Evolutionary conservation across 75 land plant genomes (phyloP).

Genomic region (Larix kaempferi): DNA sequence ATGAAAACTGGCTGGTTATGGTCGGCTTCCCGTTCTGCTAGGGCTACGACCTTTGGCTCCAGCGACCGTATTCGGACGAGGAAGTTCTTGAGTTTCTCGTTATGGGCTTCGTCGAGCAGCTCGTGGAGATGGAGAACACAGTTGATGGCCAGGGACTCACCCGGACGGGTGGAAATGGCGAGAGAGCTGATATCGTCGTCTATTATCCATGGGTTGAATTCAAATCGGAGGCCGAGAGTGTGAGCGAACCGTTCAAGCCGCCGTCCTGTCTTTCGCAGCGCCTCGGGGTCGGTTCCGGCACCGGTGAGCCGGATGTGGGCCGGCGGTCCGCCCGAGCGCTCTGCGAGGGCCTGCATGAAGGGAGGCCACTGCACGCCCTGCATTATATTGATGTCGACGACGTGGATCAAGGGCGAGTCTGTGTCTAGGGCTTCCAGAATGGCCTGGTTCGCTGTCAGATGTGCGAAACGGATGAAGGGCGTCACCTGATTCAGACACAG

Average conservation of each 20-base stretch:
- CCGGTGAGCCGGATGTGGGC: conserved; percentile 66
- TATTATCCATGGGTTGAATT: conserved; percentile 46
- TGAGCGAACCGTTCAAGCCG: conserved; percentile 62
- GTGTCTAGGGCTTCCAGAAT: conserved; percentile 69
- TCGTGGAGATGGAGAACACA: conserved; percentile 60
- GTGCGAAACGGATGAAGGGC: conserved; percentile 72
- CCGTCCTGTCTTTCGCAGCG: conserved; percentile 47
- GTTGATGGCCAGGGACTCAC: conserved; percentile 75
- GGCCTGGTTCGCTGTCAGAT: conserved; percentile 96
- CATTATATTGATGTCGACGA: conserved; percentile 78
- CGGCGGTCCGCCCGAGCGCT: conserved; percentile 37
- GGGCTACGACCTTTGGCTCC: conserved; percentile 63
- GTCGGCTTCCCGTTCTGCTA: conserved; percentile 72
- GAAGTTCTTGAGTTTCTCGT: conserved; percentile 18
- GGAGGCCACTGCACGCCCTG: conserved; percentile 97
- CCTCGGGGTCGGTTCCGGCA: conserved; percentile 36
- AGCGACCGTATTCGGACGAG: conserved; percentile 40
- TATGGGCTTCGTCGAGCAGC: conserved; percentile 20
- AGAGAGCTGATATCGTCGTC: conserved; percentile 8
- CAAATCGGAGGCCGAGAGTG: conserved; percentile 58
- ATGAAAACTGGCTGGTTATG: conserved; percentile 27
- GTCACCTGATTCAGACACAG: conserved; percentile 75
- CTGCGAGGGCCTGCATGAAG: conserved; percentile 84
- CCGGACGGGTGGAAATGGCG: conserved; percentile 20
- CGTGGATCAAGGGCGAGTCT: conserved; percentile 48